These are phyloP conservation scores for Scenedesmus sp. DNA, from an alignment of 163 green algal species.

Conservation along the genomic window DNA sequence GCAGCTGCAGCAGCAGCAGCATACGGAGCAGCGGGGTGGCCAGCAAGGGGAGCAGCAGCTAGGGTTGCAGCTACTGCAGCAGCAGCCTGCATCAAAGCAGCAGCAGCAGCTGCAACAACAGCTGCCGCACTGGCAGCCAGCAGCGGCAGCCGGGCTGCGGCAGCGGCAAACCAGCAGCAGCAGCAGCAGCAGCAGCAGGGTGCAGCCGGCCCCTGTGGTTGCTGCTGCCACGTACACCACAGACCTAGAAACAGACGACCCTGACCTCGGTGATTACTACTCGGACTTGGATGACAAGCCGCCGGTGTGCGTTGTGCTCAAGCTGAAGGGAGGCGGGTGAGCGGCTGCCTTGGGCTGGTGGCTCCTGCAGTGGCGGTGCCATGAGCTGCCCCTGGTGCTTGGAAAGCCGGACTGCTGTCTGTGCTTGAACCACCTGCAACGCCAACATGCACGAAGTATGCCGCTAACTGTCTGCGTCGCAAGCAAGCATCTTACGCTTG, in stretches of 20 bases:
- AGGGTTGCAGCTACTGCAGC: slow-evolving; percentile 40
- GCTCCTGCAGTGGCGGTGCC: no score
- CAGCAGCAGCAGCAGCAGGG: neutral
- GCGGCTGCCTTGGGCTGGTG: no score
- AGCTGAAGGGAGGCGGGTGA: slow-evolving; percentile 27
- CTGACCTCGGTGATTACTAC: neutral
- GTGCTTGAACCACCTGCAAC: no score
- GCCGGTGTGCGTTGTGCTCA: slow-evolving; percentile 19
- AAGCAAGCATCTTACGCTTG: no score
- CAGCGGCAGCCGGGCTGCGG: slow-evolving; percentile 34
- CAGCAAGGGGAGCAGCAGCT: slow-evolving; percentile 19
- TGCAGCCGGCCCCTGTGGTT: neutral
- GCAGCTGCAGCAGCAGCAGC: neutral
- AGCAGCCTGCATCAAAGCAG: neutral
- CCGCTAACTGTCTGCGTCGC: no score
- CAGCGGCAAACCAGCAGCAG: neutral
- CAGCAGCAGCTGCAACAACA: neutral
- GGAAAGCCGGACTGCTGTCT: no score
- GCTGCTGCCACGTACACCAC: neutral
- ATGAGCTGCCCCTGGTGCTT: no score
- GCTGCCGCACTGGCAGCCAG: slow-evolving; percentile 26
- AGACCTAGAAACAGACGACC: neutral
- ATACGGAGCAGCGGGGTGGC: neutral
- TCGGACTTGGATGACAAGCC: neutral
- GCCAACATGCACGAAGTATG: no score